Conservation (phyloP, 1,284 basidiomycete species). For the Tilletia walkeri region DNA sequence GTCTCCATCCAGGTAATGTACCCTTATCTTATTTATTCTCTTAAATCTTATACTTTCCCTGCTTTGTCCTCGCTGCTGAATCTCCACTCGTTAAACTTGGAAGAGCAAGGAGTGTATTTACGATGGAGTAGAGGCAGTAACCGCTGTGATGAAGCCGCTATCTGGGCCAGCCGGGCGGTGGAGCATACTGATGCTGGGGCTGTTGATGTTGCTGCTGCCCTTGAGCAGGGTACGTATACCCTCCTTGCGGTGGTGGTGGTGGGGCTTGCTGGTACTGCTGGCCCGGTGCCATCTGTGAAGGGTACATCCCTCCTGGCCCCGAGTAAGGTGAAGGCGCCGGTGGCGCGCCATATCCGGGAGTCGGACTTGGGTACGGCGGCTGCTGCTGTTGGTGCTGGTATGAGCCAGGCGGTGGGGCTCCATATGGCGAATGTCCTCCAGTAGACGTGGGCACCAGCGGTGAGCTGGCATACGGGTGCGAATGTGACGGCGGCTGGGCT, state of each 20-base stretch:
- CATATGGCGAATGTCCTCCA: neutral
- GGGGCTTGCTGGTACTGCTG: constrained; percentile 8
- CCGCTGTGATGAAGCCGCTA: too few relatives aligned
- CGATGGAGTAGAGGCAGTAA: too few relatives aligned
- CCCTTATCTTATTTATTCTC: too few relatives aligned
- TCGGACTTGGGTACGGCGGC: neutral
- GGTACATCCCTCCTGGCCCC: too few relatives aligned
- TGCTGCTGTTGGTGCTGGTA: neutral
- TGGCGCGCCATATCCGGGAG: neutral
- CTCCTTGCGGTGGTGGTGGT: neutral
- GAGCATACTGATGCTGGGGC: neutral
- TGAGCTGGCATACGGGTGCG: constrained; percentile 36
- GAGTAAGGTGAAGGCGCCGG: constrained; percentile 4
- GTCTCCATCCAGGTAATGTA: too few relatives aligned
- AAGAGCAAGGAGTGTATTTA: too few relatives aligned
- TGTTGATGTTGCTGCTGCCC: neutral
- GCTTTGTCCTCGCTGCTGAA: too few relatives aligned
- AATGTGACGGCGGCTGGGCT: neutral
- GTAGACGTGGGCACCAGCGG: neutral
- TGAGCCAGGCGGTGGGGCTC: constrained; percentile 12
- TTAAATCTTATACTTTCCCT: too few relatives aligned
- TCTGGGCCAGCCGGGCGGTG: constrained; percentile 4
- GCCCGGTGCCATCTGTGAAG: neutral
- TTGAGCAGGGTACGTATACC: neutral
- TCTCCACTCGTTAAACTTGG: too few relatives aligned